Evolutionary conservation across 495 filamentous ascomycete species (phyloP).

Genomic region (Daldinia loculata): DNA sequence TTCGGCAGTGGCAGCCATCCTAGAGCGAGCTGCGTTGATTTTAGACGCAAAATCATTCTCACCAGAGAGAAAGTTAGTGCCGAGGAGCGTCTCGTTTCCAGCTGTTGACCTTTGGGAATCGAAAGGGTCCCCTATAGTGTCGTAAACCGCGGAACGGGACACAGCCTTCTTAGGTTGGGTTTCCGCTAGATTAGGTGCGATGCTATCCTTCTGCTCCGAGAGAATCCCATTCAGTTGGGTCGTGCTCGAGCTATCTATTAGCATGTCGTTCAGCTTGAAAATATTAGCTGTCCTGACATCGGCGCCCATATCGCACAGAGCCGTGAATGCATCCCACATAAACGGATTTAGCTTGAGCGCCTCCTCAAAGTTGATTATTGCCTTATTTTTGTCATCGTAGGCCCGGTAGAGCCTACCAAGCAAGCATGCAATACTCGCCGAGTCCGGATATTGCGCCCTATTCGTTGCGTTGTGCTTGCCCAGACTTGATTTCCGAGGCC

Average conservation of each 20-base stretch:
- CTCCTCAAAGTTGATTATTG: constrained; percentile 83
- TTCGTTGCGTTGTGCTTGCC: constrained; percentile 78
- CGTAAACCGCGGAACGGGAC: constrained; percentile 47
- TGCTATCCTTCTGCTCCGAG: constrained; percentile 46
- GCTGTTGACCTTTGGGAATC: constrained; percentile 48
- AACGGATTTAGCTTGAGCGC: constrained; percentile 91
- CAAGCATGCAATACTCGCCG: constrained; percentile 79
- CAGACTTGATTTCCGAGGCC: constrained; percentile 75
- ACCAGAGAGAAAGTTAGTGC: constrained; percentile 45
- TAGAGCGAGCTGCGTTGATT: constrained; percentile 51
- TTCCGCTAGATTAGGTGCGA: constrained; percentile 40
- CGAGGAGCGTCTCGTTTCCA: constrained; percentile 48
- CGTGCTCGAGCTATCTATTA: constrained; percentile 50
- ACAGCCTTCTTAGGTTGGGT: constrained; percentile 49
- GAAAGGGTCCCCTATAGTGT: constrained; percentile 54
- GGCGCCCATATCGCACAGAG: constrained; percentile 73
- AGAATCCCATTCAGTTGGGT: constrained; percentile 43
- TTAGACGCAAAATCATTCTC: constrained; percentile 57
- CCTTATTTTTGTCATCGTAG: constrained; percentile 80
- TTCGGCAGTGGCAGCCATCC: constrained; percentile 40
- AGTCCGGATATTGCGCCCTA: constrained; percentile 79
- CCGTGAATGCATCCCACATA: constrained; percentile 96
- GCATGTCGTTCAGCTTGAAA: constrained; percentile 71
- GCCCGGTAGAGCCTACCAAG: constrained; percentile 87
- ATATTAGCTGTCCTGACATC: constrained; percentile 81